Evolutionary conservation across 164 flowering plant genomes (phyloP).

Genomic region (Buxus sempervirens): DNA sequence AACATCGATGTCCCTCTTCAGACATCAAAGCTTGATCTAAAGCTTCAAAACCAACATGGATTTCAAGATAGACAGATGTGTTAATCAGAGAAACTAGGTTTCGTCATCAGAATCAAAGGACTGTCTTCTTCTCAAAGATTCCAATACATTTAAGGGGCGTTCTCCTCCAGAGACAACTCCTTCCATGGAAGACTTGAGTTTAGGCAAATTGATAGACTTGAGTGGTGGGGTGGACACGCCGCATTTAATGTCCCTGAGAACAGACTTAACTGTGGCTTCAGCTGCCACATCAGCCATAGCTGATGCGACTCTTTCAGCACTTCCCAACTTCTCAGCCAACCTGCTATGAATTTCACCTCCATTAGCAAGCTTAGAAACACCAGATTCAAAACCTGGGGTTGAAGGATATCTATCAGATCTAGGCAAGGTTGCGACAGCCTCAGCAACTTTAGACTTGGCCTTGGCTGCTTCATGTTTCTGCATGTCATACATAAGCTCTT

Average conservation of each 20-base stretch:
- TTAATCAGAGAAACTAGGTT: slow-evolving; percentile 23
- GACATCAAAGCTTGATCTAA: background rate
- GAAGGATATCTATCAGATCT: slow-evolving; percentile 25
- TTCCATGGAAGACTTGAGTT: slow-evolving; percentile 46
- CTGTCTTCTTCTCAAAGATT: slow-evolving; percentile 75
- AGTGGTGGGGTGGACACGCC: slow-evolving; percentile 57
- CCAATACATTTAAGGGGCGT: slow-evolving; percentile 46
- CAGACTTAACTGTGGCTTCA: slow-evolving; percentile 59
- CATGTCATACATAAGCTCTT: slow-evolving; percentile 93
- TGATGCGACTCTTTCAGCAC: slow-evolving; percentile 46
- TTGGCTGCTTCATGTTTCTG: slow-evolving; percentile 71
- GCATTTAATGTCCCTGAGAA: slow-evolving; percentile 59
- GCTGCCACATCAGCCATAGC: slow-evolving; percentile 78
- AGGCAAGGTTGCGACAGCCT: slow-evolving; percentile 42
- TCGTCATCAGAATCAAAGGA: slow-evolving; percentile 69
- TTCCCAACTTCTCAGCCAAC: slow-evolving; percentile 26
- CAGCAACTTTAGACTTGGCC: slow-evolving; percentile 49
- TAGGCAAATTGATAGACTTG: slow-evolving; percentile 57
- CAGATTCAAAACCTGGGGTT: slow-evolving; percentile 19
- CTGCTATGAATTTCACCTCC: slow-evolving; percentile 15
- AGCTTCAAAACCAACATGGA: background rate
- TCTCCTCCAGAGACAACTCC: slow-evolving; percentile 18
- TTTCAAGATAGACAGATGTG: background rate
- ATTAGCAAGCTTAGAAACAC: slow-evolving; percentile 13
- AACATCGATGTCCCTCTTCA: background rate